phyloP scores from a whole-genome alignment of 1,139 yeast species.

The Magnusiomyces paraingens region DNA sequence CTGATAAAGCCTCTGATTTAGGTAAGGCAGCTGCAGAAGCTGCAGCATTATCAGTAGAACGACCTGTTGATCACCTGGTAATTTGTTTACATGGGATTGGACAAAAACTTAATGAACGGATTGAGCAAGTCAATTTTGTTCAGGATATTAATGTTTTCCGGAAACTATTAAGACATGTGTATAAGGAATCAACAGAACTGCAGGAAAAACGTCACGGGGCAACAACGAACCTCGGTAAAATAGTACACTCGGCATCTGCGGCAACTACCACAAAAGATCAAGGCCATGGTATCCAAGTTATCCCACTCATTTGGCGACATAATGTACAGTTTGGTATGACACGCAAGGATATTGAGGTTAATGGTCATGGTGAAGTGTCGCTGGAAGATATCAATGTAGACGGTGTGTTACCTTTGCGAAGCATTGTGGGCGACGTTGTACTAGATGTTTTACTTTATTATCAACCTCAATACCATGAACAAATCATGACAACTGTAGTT shows the following conservation, averaged over 20 bases:
- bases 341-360: constrained; percentile 11
- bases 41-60: constrained; percentile 3
- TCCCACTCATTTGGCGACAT: constrained; percentile 35
- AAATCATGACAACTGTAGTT: constrained; percentile 56
- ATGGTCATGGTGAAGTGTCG: constrained; percentile 19
- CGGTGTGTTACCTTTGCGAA: constrained; percentile 69
- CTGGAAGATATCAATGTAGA: constrained; percentile 65
- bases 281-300: constrained; percentile 57
- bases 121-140: constrained; percentile 75
- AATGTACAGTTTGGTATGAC: constrained; percentile 24
- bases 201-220: constrained; percentile 16
- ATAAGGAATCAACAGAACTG: constrained; percentile 41
- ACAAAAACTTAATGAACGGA: constrained; percentile 66
- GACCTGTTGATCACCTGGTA: constrained; percentile 63
- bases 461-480: constrained; percentile 57
- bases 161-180: constrained; percentile 54
- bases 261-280: constrained; percentile 22
- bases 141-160: constrained; percentile 73
- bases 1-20: constrained; percentile 7
- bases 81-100: constrained; percentile 90
- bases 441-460: constrained; percentile 78
- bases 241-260: background rate
- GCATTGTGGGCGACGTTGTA: constrained; percentile 75
- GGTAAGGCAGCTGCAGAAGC: constrained; percentile 13
- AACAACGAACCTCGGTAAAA: background rate